Evolutionary conservation across 2,329 filamentous ascomycete genomes (phyloP).

Genomic region (Ilyonectria robusta): DNA sequence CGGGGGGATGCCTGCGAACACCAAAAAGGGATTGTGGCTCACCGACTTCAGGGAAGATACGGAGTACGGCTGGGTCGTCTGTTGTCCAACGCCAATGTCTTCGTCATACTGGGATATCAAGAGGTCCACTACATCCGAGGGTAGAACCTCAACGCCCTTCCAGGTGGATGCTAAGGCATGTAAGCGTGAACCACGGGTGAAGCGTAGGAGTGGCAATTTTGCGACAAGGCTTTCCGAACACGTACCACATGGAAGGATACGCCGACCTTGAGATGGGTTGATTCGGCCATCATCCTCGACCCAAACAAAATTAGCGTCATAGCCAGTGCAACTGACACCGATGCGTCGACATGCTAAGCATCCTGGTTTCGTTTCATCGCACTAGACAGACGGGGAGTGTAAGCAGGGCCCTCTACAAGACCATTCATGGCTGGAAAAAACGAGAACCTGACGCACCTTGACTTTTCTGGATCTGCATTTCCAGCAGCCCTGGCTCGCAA

Average conservation of each 20-base stretch:
- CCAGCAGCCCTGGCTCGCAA: conserved; percentile 15
- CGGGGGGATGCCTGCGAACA: neutral
- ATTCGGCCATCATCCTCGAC: conserved; percentile 9
- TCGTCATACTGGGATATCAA: conserved; percentile 10
- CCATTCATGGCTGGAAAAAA: neutral
- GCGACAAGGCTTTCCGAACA: neutral
- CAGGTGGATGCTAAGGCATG: conserved; percentile 3
- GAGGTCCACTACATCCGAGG: conserved; percentile 17
- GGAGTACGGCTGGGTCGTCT: neutral
- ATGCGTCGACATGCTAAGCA: conserved; percentile 14
- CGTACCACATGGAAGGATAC: conserved; percentile 18
- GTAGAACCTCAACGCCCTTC: conserved; percentile 8
- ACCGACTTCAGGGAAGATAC: neutral
- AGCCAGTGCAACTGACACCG: conserved; percentile 15
- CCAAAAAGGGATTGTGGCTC: neutral
- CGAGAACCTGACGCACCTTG: conserved; percentile 9
- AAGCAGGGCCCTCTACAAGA: neutral
- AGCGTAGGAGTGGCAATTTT: neutral
- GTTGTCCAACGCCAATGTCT: neutral
- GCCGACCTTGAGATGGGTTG: conserved; percentile 9
- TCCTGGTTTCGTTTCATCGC: conserved; percentile 16
- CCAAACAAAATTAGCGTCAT: conserved; percentile 5
- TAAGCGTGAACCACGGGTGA: neutral
- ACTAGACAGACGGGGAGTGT: neutral
- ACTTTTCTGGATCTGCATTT: conserved; percentile 26